Conservation (phyloP, 2,329 filamentous ascomycete species). For the Xylaria arbuscula region DNA sequence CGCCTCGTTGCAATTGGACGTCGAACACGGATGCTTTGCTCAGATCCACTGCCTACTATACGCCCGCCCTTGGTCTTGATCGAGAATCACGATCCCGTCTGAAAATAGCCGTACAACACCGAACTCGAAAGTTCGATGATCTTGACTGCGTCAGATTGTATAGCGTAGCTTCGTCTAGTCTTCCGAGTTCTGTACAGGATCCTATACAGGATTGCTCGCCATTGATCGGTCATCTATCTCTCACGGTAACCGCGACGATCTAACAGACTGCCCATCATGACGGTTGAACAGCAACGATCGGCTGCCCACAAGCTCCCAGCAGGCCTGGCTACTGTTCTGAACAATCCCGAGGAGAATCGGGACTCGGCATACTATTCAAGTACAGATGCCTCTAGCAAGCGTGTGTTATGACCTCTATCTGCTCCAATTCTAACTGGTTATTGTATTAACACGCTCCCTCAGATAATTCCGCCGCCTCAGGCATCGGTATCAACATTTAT, state of each 20-base stretch:
- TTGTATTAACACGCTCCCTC: slow-evolving; percentile 40
- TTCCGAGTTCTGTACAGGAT: background rate
- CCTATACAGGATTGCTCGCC: background rate
- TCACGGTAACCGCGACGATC: slow-evolving; percentile 2
- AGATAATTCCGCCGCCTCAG: slow-evolving; percentile 62
- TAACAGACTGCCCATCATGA: slow-evolving; percentile 47
- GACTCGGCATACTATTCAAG: slow-evolving; percentile 65
- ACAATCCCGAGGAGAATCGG: slow-evolving; percentile 61
- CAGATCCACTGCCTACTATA: slow-evolving; percentile 38
- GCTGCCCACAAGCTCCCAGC: slow-evolving; percentile 60
- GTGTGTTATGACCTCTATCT: slow-evolving; percentile 52
- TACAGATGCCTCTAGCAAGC: slow-evolving; percentile 62
- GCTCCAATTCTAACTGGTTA: slow-evolving; percentile 3
- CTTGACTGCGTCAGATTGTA: slow-evolving; percentile 10
- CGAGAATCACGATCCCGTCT: slow-evolving; percentile 11
- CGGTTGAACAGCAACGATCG: slow-evolving; percentile 50
- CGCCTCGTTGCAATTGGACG: slow-evolving; percentile 47
- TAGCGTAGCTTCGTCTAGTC: slow-evolving; percentile 12
- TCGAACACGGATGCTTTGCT: slow-evolving; percentile 42
- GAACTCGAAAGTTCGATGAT: slow-evolving; percentile 20
- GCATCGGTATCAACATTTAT: slow-evolving; percentile 57
- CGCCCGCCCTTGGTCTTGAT: slow-evolving; percentile 17
- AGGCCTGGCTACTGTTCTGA: slow-evolving; percentile 63
- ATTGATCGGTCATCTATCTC: slow-evolving; percentile 10
- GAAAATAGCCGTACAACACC: background rate